phyloP scores from a whole-genome alignment of 192 early-diverging fungal genomes.

The Entomortierella parvispora region DNA sequence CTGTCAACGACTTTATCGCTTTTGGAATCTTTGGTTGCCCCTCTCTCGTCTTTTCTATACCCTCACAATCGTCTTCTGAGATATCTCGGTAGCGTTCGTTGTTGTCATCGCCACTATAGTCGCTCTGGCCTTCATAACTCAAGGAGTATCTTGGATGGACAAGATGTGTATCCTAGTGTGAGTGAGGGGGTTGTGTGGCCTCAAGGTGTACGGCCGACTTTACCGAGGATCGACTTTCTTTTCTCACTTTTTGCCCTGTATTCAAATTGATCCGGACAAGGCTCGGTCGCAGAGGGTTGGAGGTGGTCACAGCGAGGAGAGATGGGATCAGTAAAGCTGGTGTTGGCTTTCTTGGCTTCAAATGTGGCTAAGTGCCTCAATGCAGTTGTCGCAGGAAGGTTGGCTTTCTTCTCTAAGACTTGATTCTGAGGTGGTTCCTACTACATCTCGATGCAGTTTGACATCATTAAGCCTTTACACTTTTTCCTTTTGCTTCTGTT shows the following conservation, averaged over 20 bases:
- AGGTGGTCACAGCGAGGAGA: not conserved
- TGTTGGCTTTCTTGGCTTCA: too few species aligned
- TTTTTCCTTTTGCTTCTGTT: not conserved
- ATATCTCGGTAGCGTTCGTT: not conserved
- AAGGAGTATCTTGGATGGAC: not conserved
- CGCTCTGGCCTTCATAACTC: not conserved
- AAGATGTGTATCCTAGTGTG: not conserved
- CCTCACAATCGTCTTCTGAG: too few species aligned
- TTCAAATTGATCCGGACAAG: conserved; percentile 3
- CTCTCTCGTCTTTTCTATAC: too few species aligned
- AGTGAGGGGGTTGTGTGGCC: conserved; percentile 6
- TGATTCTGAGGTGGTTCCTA: not conserved
- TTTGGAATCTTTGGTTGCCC: too few species aligned
- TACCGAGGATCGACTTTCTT: conserved; percentile 4
- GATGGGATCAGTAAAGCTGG: too few species aligned
- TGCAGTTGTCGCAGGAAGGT: too few species aligned
- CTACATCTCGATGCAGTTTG: not conserved
- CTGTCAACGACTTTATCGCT: too few species aligned
- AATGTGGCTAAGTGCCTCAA: too few species aligned
- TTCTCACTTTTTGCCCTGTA: not conserved
- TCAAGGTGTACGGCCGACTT: conserved; percentile 21
- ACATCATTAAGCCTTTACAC: not conserved
- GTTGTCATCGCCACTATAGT: not conserved
- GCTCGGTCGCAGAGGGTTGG: conserved; percentile 14
- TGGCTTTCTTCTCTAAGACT: not conserved